phyloP scores from a whole-genome alignment of 768 basidiomycete species.

The Psilocybe cyanescens region DNA sequence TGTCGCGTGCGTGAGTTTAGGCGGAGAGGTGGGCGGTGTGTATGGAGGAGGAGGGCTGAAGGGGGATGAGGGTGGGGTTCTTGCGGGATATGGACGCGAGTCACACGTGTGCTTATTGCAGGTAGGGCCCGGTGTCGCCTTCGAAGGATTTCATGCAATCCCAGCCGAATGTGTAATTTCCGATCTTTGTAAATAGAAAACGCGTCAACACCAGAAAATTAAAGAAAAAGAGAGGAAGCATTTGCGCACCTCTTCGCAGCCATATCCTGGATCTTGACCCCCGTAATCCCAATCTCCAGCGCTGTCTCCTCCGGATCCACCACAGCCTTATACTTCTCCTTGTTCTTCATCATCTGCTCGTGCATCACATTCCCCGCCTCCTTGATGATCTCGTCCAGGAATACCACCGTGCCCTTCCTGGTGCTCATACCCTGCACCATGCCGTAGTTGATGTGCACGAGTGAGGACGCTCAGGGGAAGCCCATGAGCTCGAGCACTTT shows the following conservation, averaged over 20 bases:
- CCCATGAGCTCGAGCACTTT: constrained; percentile 91
- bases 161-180: constrained; percentile 96
- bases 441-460: constrained; percentile 91
- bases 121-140: constrained; percentile 94
- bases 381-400: constrained; percentile 90
- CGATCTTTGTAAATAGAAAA: constrained; percentile 60
- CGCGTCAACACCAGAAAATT: neutral
- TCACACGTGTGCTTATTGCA: constrained; percentile 96
- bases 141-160: constrained; percentile 94
- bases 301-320: too few relatives aligned
- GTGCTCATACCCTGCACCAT: constrained; percentile 96
- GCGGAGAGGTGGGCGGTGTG: constrained; percentile 67
- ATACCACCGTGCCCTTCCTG: constrained; percentile 91
- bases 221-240: neutral
- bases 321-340: constrained; percentile 51
- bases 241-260: constrained; percentile 16
- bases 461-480: constrained; percentile 81
- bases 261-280: too few relatives aligned
- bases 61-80: constrained; percentile 82
- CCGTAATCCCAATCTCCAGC: too few relatives aligned
- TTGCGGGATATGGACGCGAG: constrained; percentile 90
- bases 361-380: constrained; percentile 92
- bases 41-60: constrained; percentile 72
- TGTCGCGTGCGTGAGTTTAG: constrained; percentile 78
- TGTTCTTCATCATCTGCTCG: constrained; percentile 94